phyloP scores from a whole-genome alignment of 192 early-diverging fungal species.

The Pilaira anomala region DNA sequence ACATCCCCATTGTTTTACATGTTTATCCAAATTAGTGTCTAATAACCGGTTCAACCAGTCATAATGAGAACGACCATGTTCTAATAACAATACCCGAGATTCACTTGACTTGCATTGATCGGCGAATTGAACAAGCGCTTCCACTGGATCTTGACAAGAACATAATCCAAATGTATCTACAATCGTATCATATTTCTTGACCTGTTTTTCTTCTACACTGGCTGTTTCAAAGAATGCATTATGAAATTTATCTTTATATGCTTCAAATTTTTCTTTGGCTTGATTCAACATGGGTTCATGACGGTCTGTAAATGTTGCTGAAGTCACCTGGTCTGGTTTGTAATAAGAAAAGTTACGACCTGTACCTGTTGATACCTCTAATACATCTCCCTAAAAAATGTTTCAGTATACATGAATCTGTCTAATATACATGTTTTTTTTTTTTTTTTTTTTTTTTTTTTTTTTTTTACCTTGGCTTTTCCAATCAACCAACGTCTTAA shows the following conservation, averaged over 20 bases:
- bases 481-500: conserved; percentile 44
- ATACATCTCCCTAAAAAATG: conserved; percentile 47
- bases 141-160: conserved; percentile 52
- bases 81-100: conserved; percentile 55
- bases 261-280: conserved; percentile 35
- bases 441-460: neutral
- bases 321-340: conserved; percentile 33
- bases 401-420: neutral
- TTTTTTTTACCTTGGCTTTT: conserved; percentile 41
- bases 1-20: conserved; percentile 64
- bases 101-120: conserved; percentile 37
- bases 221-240: conserved; percentile 31
- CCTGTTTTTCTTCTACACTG: conserved; percentile 35
- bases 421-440: neutral
- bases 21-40: conserved; percentile 54
- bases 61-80: conserved; percentile 59
- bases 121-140: conserved; percentile 46
- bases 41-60: conserved; percentile 53
- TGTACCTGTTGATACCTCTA: conserved; percentile 64
- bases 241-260: conserved; percentile 27
- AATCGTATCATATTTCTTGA: conserved; percentile 54
- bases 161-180: conserved; percentile 69
- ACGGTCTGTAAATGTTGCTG: conserved; percentile 52
- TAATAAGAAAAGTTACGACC: conserved; percentile 62
- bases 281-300: conserved; percentile 49